phyloP scores from a whole-genome alignment of 2,329 filamentous ascomycete species.

The Gaeumannomyces sp. region DNA sequence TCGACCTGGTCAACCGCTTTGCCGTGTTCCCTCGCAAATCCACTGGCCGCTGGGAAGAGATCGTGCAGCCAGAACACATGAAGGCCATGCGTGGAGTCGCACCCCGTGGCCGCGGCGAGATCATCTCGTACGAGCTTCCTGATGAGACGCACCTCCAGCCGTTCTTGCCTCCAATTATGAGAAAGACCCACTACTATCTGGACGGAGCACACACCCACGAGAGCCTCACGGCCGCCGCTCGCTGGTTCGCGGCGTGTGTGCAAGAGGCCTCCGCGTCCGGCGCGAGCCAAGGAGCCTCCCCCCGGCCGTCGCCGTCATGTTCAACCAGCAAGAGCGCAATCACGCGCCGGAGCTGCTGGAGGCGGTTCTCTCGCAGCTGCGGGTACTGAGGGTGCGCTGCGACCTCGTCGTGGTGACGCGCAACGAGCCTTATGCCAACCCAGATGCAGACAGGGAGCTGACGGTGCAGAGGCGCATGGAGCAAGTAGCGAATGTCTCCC shows the following conservation, averaged over 20 bases:
- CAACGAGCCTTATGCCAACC: constrained; percentile 2
- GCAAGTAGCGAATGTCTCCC: background rate
- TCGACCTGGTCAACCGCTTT: constrained; percentile 1
- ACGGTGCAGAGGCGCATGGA: background rate
- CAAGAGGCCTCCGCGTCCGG: constrained; percentile 13
- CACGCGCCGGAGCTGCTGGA: constrained; percentile 50
- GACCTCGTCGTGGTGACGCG: constrained; percentile 15
- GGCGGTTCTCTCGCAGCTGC: constrained; percentile 31
- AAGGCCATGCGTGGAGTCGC: constrained; percentile 68
- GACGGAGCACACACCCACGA: constrained; percentile 93
- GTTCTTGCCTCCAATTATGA: background rate
- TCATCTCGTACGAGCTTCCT: constrained; percentile 36
- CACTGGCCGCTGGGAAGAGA: constrained; percentile 1
- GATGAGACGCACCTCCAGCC: background rate
- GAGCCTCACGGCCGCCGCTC: constrained; percentile 73
- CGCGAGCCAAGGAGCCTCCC: constrained; percentile 15
- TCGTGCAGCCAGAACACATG: constrained; percentile 20
- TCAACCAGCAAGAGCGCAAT: constrained; percentile 73
- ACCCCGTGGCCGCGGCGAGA: constrained; percentile 74
- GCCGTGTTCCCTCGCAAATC: background rate
- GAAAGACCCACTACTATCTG: constrained; percentile 44
- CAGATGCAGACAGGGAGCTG: background rate
- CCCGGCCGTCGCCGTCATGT: constrained; percentile 55
- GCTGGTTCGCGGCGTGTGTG: constrained; percentile 67
- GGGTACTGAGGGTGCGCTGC: constrained; percentile 22